Percentiles rank a stretch among this genome's conserved stretches.
These are phyloP conservation scores for Ceratocystiopsis brevicomis DNA, from an alignment of 2,329 filamentous ascomycete species.

Conservation along the genomic window DNA sequence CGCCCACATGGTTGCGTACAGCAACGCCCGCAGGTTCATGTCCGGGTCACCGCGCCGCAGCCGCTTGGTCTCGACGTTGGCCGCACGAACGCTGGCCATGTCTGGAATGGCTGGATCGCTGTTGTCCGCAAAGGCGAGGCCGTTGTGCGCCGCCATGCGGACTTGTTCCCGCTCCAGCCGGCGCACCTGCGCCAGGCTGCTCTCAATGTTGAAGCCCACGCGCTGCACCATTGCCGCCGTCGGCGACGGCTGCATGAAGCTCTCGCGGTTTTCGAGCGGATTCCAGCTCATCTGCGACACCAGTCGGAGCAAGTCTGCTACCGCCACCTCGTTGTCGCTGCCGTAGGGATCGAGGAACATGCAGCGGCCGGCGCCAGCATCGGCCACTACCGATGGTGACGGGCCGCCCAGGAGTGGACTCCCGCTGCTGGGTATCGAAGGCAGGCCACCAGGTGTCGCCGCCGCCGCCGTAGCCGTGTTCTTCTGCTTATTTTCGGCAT, in stretches of 20 bases:
- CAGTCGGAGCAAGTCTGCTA: slow-evolving; percentile 30
- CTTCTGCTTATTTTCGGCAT: not conserved
- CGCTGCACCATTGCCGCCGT: slow-evolving; percentile 53
- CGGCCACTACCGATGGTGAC: no score
- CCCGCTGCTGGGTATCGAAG: no score
- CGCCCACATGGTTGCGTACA: slow-evolving; percentile 61
- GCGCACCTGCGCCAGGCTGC: slow-evolving; percentile 28
- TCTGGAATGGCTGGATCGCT: no score
- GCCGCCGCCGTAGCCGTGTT: not conserved
- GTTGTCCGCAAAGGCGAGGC: slow-evolving; percentile 3
- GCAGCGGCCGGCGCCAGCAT: slow-evolving; percentile 7
- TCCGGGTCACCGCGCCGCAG: slow-evolving; percentile 32
- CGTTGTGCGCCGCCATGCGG: no score
- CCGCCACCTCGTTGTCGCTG: slow-evolving; percentile 44
- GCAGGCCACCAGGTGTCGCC: no score
- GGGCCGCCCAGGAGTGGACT: no score
- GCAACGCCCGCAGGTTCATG: slow-evolving; percentile 35
- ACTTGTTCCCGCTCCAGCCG: slow-evolving; percentile 19
- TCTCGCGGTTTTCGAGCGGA: slow-evolving; percentile 16
- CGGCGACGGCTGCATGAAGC: slow-evolving; percentile 44
- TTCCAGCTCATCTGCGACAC: slow-evolving; percentile 21
- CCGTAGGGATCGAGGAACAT: slow-evolving; percentile 80
- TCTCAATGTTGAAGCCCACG: slow-evolving; percentile 63
- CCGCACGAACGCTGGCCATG: no score
- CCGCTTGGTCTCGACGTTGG: slow-evolving; percentile 5